Evolutionary conservation across 1,284 basidiomycete genomes (phyloP), one percentile per base, ranked within the genome.

Genomic region (Athelia sp.): DNA sequence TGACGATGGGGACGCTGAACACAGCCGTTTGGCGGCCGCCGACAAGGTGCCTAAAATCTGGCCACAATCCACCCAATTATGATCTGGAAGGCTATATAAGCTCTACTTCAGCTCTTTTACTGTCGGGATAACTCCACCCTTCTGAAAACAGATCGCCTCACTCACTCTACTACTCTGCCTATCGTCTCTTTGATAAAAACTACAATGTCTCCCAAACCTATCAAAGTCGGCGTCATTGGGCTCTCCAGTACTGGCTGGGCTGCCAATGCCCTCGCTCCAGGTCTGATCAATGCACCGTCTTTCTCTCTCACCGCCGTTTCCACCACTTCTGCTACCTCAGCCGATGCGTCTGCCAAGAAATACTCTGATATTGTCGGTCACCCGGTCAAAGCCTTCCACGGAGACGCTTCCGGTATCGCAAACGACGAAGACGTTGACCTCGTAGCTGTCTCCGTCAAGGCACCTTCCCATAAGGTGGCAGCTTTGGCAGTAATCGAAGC

Each of bases 211-310:
- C 52, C 59, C 46, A 60, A 57, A 31, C 49, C n/a, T n/a, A n/a
- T n/a, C n/a, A 45, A 54, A 11, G 21, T 61, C 31, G 61, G 61
- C 4, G 47, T 62, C 45, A 53, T 62, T 19, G 61, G 59, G 23
- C 58, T 61, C 32, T 62, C 59, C 26, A 49, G 48, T 19, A 50
- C 43, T 17, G 60, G 59, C 15, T 62, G 61, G 56, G 58, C 58
- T 1, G 43, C 56, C 8, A 43, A 14, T 6, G 40, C 48, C 40
- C 53, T 59, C 51, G 53, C 54, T 1, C 58, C 55, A 8, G 32
- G 50, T 19, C 47, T 61, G 19, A 50, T 56, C 3, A n/a, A 18
- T 14, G n/a, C 23, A 8, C 19, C 50, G 10, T 22, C 48, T 9
- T 62, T 54, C 48, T 50, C 49, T 9, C 29, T 59, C 43, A 51